These are phyloP conservation scores for Passiflora organensis DNA, from an alignment of 345 rosid species.

Conservation along the genomic window DNA sequence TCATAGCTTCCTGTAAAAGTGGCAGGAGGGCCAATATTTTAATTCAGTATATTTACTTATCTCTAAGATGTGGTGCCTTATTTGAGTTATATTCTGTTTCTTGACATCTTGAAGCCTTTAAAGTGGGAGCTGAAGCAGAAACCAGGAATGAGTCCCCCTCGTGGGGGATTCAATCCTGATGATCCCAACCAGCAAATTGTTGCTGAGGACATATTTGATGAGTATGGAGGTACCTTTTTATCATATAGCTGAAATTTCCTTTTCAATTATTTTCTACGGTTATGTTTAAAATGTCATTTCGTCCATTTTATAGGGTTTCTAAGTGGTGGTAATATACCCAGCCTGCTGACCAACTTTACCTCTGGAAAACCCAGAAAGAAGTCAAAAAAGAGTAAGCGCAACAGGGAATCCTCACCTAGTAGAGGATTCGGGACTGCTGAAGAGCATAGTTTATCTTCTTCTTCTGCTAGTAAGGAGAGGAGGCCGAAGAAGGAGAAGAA, in stretches of 20 bases:
- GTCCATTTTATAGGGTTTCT: constrained; percentile 63
- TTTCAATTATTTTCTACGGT: background rate
- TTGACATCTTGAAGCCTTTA: constrained; percentile 48
- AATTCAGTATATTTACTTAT: no score
- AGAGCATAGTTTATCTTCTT: constrained; percentile 32
- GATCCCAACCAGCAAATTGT: constrained; percentile 98
- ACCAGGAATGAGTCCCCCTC: constrained; percentile 97
- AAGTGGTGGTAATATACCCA: constrained; percentile 49
- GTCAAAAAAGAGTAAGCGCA: constrained; percentile 40
- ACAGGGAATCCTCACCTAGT: constrained; percentile 40
- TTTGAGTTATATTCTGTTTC: background rate
- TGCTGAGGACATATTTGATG: constrained; percentile 94
- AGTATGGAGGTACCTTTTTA: constrained; percentile 73
- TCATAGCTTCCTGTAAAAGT: background rate
- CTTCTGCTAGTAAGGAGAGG: constrained; percentile 33
- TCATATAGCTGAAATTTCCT: background rate
- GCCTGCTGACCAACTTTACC: constrained; percentile 46
- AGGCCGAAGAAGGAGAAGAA: constrained; percentile 37
- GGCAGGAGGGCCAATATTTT: background rate
- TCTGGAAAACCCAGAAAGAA: constrained; percentile 46
- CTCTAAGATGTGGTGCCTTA: constrained; percentile 3
- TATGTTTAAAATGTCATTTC: background rate
- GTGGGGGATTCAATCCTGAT: constrained; percentile 81
- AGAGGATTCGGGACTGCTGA: constrained; percentile 16
- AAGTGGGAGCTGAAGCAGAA: constrained; percentile 98